Percentiles rank a stretch among this genome's conserved stretches.
These are phyloP conservation scores for Aurinia saxatilis DNA, from an alignment of 345 rosid species.

Conservation along the genomic window DNA sequence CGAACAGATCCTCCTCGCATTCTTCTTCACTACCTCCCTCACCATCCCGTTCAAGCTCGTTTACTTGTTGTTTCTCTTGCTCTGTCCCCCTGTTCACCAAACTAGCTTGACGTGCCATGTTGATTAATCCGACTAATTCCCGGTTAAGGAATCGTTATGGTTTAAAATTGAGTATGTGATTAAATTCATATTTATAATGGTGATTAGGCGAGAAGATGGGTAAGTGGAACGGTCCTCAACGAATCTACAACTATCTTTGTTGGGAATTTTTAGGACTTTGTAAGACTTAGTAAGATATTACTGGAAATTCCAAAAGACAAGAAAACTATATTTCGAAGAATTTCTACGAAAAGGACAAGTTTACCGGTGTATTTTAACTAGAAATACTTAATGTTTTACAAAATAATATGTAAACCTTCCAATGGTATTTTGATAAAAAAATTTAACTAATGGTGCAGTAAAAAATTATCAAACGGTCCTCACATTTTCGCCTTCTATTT, in stretches of 20 bases:
- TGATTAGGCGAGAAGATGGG: constrained; percentile 14
- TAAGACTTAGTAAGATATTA: not conserved
- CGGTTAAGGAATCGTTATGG: not conserved
- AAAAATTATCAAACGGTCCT: too few relatives aligned
- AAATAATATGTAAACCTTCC: too few relatives aligned
- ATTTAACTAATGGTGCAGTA: too few relatives aligned
- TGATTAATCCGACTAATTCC: not conserved
- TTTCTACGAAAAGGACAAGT: not conserved
- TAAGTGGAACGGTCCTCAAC: constrained; percentile 29
- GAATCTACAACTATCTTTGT: constrained; percentile 25
- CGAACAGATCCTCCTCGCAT: constrained; percentile 22
- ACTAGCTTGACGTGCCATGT: constrained; percentile 14
- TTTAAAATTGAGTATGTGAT: not conserved
- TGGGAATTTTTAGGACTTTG: constrained; percentile 16
- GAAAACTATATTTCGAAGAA: not conserved
- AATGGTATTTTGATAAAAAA: too few relatives aligned
- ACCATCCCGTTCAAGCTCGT: not conserved
- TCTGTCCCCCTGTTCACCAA: not conserved
- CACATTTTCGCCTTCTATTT: too few relatives aligned
- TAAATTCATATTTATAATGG: constrained; percentile 6
- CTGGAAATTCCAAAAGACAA: not conserved
- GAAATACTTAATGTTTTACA: too few relatives aligned
- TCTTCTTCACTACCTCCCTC: constrained; percentile 2
- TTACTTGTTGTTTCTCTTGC: constrained; percentile 8
- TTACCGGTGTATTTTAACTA: not conserved